These are phyloP conservation scores for Phialophora macrospora DNA, from an alignment of 2,329 filamentous ascomycete species.

Conservation along the genomic window DNA sequence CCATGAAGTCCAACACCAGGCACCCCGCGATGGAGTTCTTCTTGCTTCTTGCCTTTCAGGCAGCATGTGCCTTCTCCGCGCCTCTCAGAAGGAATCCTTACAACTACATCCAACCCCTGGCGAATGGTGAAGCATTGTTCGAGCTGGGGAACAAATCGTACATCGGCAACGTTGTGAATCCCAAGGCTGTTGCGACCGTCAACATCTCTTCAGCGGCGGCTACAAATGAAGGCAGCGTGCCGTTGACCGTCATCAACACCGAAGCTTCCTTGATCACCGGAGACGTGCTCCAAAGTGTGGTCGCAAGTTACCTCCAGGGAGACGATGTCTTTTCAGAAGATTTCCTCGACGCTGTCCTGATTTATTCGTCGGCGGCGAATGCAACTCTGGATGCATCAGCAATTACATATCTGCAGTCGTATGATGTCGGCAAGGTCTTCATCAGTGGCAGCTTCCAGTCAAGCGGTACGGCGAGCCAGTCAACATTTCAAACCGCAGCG, in stretches of 20 bases:
- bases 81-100: slow-evolving; percentile 11
- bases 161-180: slow-evolving; percentile 10
- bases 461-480: not conserved
- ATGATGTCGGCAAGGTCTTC: not conserved
- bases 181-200: slow-evolving; percentile 7
- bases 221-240: not conserved
- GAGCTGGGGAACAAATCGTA: slow-evolving; percentile 14
- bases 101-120: slow-evolving; percentile 4
- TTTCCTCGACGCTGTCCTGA: slow-evolving; percentile 12
- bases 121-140: slow-evolving; percentile 12
- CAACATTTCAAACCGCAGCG: not conserved
- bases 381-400: slow-evolving; percentile 6
- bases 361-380: slow-evolving; percentile 9
- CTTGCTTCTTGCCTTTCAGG: not conserved
- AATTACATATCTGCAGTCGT: not conserved
- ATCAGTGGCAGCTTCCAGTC: not conserved
- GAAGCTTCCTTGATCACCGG: slow-evolving; percentile 8
- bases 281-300: slow-evolving; percentile 10
- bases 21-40: not conserved
- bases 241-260: slow-evolving; percentile 19
- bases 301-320: slow-evolving; percentile 13
- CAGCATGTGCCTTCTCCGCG: not conserved
- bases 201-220: not conserved
- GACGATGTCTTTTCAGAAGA: slow-evolving; percentile 24
- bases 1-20: not conserved